Conservation (phyloP, 805 yeast species). For the Candida hungchunana region DNA sequence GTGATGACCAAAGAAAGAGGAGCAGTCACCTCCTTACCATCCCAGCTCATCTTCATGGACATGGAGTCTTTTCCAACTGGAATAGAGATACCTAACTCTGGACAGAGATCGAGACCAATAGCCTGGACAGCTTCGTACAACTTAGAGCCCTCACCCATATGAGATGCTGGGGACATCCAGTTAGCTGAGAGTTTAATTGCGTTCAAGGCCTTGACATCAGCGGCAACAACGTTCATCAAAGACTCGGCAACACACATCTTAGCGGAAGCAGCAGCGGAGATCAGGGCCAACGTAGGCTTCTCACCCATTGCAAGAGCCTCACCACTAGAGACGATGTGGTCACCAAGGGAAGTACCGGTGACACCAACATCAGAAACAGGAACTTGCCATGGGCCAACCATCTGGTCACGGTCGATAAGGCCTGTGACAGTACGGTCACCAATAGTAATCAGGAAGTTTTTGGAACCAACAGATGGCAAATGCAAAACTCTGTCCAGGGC, state of each 20-base stretch:
- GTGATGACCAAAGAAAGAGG: constrained; percentile 90
- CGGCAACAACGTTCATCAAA: constrained; percentile 80
- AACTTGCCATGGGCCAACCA: constrained; percentile 99
- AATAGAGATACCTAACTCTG: constrained; percentile 82
- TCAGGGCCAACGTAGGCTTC: constrained; percentile 84
- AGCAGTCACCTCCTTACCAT: constrained; percentile 85
- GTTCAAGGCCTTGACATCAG: constrained; percentile 73
- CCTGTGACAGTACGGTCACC: constrained; percentile 99
- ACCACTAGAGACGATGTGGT: constrained; percentile 68
- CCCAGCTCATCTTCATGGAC: constrained; percentile 99
- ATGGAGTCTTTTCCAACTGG: constrained; percentile 99
- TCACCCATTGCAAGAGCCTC: constrained; percentile 98
- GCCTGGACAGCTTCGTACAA: constrained; percentile 97
- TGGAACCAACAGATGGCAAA: constrained; percentile 92
- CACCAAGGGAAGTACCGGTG: constrained; percentile 86
- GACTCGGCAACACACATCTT: constrained; percentile 96
- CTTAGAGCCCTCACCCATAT: constrained; percentile 92
- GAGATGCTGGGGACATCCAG: constrained; percentile 98
- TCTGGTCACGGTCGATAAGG: constrained; percentile 92
- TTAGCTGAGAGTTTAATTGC: constrained; percentile 88
- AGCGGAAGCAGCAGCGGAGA: constrained; percentile 87
- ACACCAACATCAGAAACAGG: constrained; percentile 99
- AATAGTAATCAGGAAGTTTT: constrained; percentile 91
- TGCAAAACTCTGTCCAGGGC: constrained; percentile 80
- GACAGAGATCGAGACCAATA: constrained; percentile 90